Base-by-base conservation (phyloP, 2,329 filamentous ascomycete genomes). In the Fusarium beomiforme region DNA sequence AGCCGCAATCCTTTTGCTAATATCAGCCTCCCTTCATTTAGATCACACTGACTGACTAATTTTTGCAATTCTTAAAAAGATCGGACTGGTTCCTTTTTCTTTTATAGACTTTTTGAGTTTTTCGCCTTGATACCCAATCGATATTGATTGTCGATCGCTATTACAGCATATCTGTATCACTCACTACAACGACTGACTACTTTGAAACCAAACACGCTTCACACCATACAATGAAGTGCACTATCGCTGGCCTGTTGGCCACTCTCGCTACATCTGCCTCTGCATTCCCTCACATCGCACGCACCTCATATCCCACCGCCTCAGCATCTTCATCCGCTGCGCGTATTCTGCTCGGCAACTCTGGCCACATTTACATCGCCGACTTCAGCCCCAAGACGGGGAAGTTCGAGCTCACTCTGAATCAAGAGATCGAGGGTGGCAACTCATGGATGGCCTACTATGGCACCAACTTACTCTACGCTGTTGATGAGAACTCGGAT, bases 401-500 rank as follows among this genome's bases (percentile, higher is more conserved):
- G 21, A 70, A 67, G 42, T 85, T 87, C 74, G 77, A 78, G 34
- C 71, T 83, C 26, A 75, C 77, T 13, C 65, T 82, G n/a, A 70
- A 79, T 39, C 64, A 76, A 34, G 57, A 68, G 47, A 79, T 83
- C 23, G 70, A 75, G 51, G 83, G 82, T 39, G 76, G 78, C 36
- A 81, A 85, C 24, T 85, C 83, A 66, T 88, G 85, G 85, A 76
- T 87, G 77, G 76, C 80, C 41, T 82, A 81, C 75, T 80, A 79
- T 51, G 65, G 78, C 21, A 81, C 81, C 29, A 79, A 81, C 72
- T 57, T 62, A 23, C 64, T 88, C 44, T 87, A 85, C 64, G 83
- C 83, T 46, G 83, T 85, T 23, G 81, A 88, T 67, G 86, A 88
- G 80, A 82, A 82, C 70, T 78, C 79, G 69, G 76, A 77, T 53